phyloP scores from a whole-genome alignment of 2,329 filamentous ascomycete species.

The Emergomyces africanus region DNA sequence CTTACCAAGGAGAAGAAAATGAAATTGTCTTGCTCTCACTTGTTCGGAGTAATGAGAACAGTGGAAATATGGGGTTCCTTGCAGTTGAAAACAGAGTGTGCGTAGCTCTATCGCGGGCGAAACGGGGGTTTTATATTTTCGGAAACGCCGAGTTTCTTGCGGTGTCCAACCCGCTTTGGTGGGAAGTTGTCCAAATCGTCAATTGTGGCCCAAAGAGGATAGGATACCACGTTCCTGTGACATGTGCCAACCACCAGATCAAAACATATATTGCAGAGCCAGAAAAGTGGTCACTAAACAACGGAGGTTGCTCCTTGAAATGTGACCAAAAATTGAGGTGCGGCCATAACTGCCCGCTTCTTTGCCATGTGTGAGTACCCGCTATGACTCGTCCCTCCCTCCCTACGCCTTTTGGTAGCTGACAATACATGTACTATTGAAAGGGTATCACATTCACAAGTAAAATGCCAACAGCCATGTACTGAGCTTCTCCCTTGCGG shows the following conservation, averaged over 20 bases:
- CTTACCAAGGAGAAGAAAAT: slow-evolving; percentile 86
- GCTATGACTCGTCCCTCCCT: background rate
- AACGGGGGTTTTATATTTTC: slow-evolving; percentile 71
- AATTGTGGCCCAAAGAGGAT: slow-evolving; percentile 23
- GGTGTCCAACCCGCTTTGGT: slow-evolving; percentile 38
- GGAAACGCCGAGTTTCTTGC: slow-evolving; percentile 53
- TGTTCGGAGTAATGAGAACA: slow-evolving; percentile 51
- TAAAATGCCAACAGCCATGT: slow-evolving; percentile 26
- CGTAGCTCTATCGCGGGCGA: slow-evolving; percentile 56
- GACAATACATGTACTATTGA: slow-evolving; percentile 2
- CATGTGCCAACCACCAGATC: slow-evolving; percentile 47
- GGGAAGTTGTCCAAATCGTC: slow-evolving; percentile 35
- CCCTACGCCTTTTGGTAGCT: background rate
- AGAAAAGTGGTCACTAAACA: slow-evolving; percentile 40
- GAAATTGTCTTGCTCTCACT: slow-evolving; percentile 69
- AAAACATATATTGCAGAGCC: slow-evolving; percentile 32
- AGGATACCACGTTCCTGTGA: slow-evolving; percentile 46
- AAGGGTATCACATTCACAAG: slow-evolving; percentile 25
- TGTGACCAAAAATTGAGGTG: slow-evolving; percentile 38
- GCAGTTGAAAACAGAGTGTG: slow-evolving; percentile 50
- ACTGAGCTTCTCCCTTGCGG: slow-evolving; percentile 23
- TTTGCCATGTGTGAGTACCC: slow-evolving; percentile 40
- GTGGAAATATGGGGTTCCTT: slow-evolving; percentile 57
- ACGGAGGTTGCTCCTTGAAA: slow-evolving; percentile 39
- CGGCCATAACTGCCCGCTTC: slow-evolving; percentile 39